These are phyloP conservation scores for Tulasnella sp. DNA, from an alignment of 768 basidiomycete species.

Conservation along the genomic window DNA sequence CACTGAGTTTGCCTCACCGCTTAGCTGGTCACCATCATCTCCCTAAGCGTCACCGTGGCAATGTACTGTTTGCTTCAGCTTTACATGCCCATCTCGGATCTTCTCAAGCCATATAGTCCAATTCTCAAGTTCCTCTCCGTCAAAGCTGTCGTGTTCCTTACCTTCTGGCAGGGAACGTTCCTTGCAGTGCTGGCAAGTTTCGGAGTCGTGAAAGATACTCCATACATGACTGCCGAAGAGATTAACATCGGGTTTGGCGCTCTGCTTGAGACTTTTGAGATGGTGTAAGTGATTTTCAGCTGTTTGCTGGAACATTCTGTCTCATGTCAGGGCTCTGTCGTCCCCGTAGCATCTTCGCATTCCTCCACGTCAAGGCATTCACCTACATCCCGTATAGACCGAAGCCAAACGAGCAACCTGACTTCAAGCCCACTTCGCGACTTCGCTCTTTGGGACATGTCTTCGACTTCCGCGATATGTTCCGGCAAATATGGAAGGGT, in stretches of 20 bases:
- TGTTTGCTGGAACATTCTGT: neutral
- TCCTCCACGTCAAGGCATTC: constrained; percentile 66
- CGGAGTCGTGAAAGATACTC: constrained; percentile 55
- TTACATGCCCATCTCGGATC: constrained; percentile 48
- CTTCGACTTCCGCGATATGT: constrained; percentile 62
- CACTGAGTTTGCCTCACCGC: neutral
- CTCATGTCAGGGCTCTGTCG: neutral
- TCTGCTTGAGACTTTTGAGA: constrained; percentile 62
- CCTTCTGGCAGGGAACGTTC: constrained; percentile 66
- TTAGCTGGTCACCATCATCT: constrained; percentile 54
- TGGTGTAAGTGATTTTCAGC: constrained; percentile 46
- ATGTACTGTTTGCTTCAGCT: constrained; percentile 75
- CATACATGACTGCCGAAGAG: constrained; percentile 64
- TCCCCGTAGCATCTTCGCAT: constrained; percentile 50
- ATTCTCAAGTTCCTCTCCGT: constrained; percentile 61
- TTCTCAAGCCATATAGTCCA: constrained; percentile 52
- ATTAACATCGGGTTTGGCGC: constrained; percentile 66
- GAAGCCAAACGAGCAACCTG: constrained; percentile 28
- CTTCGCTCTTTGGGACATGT: constrained; percentile 53
- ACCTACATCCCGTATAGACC: constrained; percentile 55
- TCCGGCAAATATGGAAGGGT: constrained; percentile 52
- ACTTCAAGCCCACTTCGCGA: constrained; percentile 41
- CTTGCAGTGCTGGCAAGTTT: constrained; percentile 50
- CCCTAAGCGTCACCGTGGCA: constrained; percentile 62
- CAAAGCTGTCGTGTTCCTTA: constrained; percentile 69